Evolutionary conservation across 2,329 filamentous ascomycete species (phyloP), one percentile per base, ranked within the genome.

Genomic region (Nemania sp.): DNA sequence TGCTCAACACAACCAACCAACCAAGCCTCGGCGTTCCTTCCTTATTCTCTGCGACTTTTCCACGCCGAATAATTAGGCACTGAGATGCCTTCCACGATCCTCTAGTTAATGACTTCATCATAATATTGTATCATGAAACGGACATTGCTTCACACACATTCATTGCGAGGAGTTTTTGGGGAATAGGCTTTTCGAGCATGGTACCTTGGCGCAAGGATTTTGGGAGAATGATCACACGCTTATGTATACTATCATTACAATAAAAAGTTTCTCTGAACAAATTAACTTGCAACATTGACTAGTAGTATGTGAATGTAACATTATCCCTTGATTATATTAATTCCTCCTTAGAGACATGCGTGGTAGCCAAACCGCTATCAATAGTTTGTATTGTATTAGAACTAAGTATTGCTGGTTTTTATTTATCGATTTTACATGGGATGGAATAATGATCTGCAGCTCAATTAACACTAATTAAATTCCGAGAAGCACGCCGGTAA

Each of bases 121-220:
- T 15, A 15, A 43, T 24, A 38, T 15, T 60, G 47, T 47, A 27
- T 45, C 20, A 10, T n/a, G n/a, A 7, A 3, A 41, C 6, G 18
- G n/a, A 8, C 10, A 43, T 26, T 24, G n/a, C 18, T 52, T 13
- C 10, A 18, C 11, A n/a, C 15, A 29, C 49, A 38, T 51, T 35
- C 26, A 13, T 24, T 60, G 49, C 18, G 47, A 27, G 55, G 62
- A 55, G 56, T 55, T 62, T 49, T 24, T 11, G 13, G 20, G 41
- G 18, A 11, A 20, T 24, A 32, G 22, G 41, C 3, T 43, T 55
- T 32, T 55, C n/a, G 29, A 13, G 51, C 63, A 55, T 66, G 51
- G 51, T 51, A 60, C 27, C 24, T 61, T n/a, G 56, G 51, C 49
- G 56, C 7, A 32, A 29, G 10, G 6, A n/a, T 18, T 20, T 13